These are phyloP conservation scores for Cubamyces sp. DNA, from an alignment of 768 basidiomycete genomes.

Conservation along the genomic window DNA sequence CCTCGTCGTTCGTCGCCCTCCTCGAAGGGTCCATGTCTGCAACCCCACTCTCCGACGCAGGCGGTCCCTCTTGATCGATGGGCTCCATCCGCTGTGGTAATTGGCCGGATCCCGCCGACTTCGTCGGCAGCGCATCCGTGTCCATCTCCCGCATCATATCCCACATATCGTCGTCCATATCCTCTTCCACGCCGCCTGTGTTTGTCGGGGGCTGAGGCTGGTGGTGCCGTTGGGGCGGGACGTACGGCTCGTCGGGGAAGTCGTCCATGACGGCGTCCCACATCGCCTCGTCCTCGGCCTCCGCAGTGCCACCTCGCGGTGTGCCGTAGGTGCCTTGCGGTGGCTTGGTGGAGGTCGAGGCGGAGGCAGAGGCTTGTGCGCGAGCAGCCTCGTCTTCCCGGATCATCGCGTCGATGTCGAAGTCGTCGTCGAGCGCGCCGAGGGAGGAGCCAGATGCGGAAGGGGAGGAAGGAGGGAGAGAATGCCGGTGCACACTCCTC, in stretches of 20 bases:
- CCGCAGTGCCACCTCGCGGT: not conserved
- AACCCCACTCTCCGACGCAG: not conserved
- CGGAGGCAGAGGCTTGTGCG: constrained; percentile 4
- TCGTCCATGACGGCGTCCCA: constrained; percentile 32
- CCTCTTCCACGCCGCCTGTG: constrained; percentile 55
- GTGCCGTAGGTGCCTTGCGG: not conserved
- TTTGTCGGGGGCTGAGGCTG: constrained; percentile 12
- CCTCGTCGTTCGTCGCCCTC: constrained; percentile 48
- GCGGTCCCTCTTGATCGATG: not conserved
- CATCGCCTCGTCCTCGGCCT: constrained; percentile 30
- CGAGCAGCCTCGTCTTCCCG: constrained; percentile 44
- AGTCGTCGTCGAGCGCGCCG: constrained; percentile 41
- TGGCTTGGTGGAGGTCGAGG: not conserved
- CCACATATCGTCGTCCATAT: constrained; percentile 78
- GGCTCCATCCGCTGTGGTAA: not conserved
- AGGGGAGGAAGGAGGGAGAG: constrained; percentile 45
- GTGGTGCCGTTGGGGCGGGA: constrained; percentile 6
- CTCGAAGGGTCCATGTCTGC: constrained; percentile 15
- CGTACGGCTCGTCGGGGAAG: constrained; percentile 21
- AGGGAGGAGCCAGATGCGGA: constrained; percentile 35
- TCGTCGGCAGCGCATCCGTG: constrained; percentile 20
- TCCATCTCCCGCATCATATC: constrained; percentile 64
- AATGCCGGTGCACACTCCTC: constrained; percentile 45
- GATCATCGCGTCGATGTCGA: constrained; percentile 56
- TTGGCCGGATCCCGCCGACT: not conserved